A percentile compares a stretch with the other conserved stretches of the same genome.
Conservation (phyloP, 164 flowering plant genomes). For the Paratinospora sagittata region DNA sequence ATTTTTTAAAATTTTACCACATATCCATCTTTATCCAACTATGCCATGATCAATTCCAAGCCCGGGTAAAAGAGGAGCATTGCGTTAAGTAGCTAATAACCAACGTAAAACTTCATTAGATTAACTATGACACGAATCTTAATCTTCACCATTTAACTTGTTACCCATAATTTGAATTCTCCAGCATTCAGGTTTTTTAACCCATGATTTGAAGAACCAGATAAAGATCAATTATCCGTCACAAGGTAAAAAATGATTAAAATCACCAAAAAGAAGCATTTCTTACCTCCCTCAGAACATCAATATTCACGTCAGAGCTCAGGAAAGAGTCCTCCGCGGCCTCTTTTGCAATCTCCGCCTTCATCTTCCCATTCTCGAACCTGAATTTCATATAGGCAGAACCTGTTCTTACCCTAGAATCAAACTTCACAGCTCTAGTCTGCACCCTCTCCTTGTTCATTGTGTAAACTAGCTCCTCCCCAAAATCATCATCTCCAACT, state of each 20-base stretch:
- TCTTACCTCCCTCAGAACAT: slow-evolving; percentile 85
- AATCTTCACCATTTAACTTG: not conserved
- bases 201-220: not conserved
- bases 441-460: slow-evolving; percentile 87
- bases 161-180: not conserved
- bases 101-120: too few relatives aligned
- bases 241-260: not conserved
- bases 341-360: slow-evolving; percentile 45
- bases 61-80: too few relatives aligned
- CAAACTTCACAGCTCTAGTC: slow-evolving; percentile 66
- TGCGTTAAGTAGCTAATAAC: too few relatives aligned
- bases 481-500: slow-evolving; percentile 75
- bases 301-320: slow-evolving; percentile 54
- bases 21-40: too few relatives aligned
- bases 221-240: not conserved
- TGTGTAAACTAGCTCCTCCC: slow-evolving; percentile 57
- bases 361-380: slow-evolving; percentile 69
- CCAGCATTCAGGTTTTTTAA: too few relatives aligned
- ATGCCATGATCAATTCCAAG: too few relatives aligned
- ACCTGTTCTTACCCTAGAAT: slow-evolving; percentile 50
- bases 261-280: not conserved
- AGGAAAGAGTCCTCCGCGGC: slow-evolving; percentile 71
- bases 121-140: too few relatives aligned
- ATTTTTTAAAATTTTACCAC: too few relatives aligned
- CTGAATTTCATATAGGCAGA: slow-evolving; percentile 51